phyloP scores from a whole-genome alignment of 164 flowering plant species.

The Piper betle region DNA sequence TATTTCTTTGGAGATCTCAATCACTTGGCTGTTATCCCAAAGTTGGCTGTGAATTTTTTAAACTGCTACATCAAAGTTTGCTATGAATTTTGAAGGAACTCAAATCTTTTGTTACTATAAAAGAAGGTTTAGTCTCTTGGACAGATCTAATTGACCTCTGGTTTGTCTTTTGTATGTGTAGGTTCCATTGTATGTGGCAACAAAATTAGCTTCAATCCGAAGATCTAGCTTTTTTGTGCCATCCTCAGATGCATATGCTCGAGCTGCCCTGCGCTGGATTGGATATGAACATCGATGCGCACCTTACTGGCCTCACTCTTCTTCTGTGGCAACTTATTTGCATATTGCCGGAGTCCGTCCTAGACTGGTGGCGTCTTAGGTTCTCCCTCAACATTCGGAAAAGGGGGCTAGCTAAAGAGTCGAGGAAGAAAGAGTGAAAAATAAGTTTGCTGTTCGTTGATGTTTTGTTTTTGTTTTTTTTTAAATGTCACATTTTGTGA shows the following conservation, averaged over 20 bases:
- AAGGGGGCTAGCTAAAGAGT: constrained; percentile 52
- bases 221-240: constrained; percentile 81
- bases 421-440: constrained; percentile 32
- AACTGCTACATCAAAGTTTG: background rate
- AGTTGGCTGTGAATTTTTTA: too few species aligned
- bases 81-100: background rate
- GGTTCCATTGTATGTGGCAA: constrained; percentile 90
- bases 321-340: constrained; percentile 41
- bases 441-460: background rate
- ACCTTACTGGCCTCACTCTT: constrained; percentile 93
- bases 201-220: constrained; percentile 84
- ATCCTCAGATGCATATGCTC: constrained; percentile 73
- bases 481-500: too few species aligned
- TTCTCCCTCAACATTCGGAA: constrained; percentile 57
- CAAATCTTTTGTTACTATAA: background rate
- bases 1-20: background rate
- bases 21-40: background rate
- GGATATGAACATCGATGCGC: constrained; percentile 93
- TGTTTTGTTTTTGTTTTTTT: too few species aligned
- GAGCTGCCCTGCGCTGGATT: constrained; percentile 62
- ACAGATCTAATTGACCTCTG: background rate
- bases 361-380: constrained; percentile 53
- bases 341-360: constrained; percentile 40
- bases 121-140: background rate
- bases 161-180: constrained; percentile 12